Evolutionary conservation across 371 early-diverging fungal species (phyloP), one percentile per base, ranked within the genome.

Genomic region (Parasitella parasitica): DNA sequence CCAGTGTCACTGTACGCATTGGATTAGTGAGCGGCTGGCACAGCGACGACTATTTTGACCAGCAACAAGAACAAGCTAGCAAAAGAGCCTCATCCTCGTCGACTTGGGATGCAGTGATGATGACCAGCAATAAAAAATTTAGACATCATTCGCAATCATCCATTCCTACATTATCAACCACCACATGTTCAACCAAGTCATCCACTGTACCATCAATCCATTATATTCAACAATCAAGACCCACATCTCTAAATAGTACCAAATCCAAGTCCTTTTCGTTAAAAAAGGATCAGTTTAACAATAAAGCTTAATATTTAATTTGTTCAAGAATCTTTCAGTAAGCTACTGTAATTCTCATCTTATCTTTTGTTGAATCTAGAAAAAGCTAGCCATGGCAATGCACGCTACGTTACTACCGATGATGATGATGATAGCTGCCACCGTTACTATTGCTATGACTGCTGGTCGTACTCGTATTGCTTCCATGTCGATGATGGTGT

Each of bases 1-100:
- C 75, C 16, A 67, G 64, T 13, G 59, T 80, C 4, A 75, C 73
- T 0, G 75, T 80, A 5, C 60, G 72, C 0, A 54, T 75, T 20
- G 77, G 80, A 12, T 32, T 80, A 15, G 66, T 77, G 30, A 74
- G 71, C 53, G 80, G 77, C 0, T 80, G 80, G 80, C 72, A 70
- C 64, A 56, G 59, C 12, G 63, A 62, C 24, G 24, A 51, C 4
- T 27, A 43, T 20, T 43, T 43, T 20, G 11, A 11, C 1, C 22
- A 65, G 7, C 28, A 46, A n/a, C 34, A 51, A 15, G 57, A n/a
- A 54, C 26, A 27, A 27, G 28, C 28, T 49, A 49, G n/a, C n/a
- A 49, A 49, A 49, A 49, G 49, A 49, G 28, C 28, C 6, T 28
- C 49, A 49, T 32, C 32, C 20, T 27, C 57, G 8, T 37, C 49